Conservation (phyloP, 768 basidiomycete species). For the Lentinula boryana region DNA sequence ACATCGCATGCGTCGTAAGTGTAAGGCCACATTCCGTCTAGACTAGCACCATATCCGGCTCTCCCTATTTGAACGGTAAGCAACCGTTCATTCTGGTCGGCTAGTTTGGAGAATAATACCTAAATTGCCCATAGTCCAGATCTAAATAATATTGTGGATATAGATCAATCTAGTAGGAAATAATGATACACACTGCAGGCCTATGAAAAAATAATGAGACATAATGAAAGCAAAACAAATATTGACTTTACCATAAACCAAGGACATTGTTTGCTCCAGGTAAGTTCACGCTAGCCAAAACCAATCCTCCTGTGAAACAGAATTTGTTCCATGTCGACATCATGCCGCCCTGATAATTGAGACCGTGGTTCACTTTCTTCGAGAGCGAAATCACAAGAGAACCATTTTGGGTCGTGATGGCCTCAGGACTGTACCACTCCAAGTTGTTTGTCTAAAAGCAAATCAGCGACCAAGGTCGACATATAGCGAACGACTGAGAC, state of each 20-base stretch:
- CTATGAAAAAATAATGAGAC: neutral
- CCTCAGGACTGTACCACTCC: conserved; percentile 75
- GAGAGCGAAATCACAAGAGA: conserved; percentile 66
- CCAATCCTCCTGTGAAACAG: conserved; percentile 75
- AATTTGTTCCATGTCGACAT: conserved; percentile 50
- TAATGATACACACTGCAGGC: neutral
- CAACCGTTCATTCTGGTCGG: neutral
- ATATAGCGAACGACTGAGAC: neutral
- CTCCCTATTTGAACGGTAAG: conserved; percentile 25
- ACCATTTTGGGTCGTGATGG: conserved; percentile 63
- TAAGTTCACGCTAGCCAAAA: conserved; percentile 42
- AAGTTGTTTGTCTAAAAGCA: conserved; percentile 47
- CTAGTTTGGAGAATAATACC: conserved; percentile 7
- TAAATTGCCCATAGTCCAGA: conserved; percentile 54
- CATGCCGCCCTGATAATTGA: conserved; percentile 48
- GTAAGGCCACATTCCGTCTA: conserved; percentile 37
- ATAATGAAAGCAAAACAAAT: conserved; percentile 4
- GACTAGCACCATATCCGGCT: conserved; percentile 49
- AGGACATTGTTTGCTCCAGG: conserved; percentile 35
- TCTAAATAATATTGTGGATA: conserved; percentile 10
- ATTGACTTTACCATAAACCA: conserved; percentile 11
- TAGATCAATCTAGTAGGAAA: neutral
- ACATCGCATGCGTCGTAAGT: conserved; percentile 47
- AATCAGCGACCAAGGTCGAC: conserved; percentile 5
- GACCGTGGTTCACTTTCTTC: conserved; percentile 54